A percentile compares a stretch with the other conserved stretches of the same genome.
Conservation (phyloP, 2,329 filamentous ascomycete species). For the Ophioceras dolichostomum region DNA sequence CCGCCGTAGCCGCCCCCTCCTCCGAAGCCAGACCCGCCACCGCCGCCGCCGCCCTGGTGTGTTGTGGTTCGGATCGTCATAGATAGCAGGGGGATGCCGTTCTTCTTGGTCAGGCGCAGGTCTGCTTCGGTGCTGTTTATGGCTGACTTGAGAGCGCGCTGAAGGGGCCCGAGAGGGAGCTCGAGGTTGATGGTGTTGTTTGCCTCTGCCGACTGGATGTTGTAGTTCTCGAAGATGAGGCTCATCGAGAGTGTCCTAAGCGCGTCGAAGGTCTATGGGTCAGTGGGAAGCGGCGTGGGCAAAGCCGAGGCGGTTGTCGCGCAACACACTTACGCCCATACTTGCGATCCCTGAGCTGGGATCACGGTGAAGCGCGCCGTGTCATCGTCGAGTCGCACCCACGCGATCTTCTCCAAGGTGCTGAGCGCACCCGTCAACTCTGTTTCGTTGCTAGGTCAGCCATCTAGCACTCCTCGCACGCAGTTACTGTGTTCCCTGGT, state of each 20-base stretch:
- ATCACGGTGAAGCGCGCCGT: slow-evolving; percentile 91
- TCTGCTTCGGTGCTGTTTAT: slow-evolving; percentile 69
- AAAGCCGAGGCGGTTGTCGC: neutral
- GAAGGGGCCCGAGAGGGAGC: slow-evolving; percentile 75
- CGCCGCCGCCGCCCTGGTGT: slow-evolving; percentile 24
- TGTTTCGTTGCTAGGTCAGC: too few relatives aligned
- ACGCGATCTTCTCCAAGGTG: slow-evolving; percentile 70
- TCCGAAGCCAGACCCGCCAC: slow-evolving; percentile 6
- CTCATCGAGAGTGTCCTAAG: slow-evolving; percentile 52
- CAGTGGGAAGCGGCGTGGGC: neutral
- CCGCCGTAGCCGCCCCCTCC: slow-evolving; percentile 18
- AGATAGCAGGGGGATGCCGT: slow-evolving; percentile 72
- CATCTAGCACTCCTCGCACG: too few relatives aligned
- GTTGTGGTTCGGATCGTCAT: slow-evolving; percentile 80
- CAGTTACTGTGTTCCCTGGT: too few relatives aligned
- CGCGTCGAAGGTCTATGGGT: neutral
- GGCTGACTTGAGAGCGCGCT: slow-evolving; percentile 85
- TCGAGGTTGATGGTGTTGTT: slow-evolving; percentile 94
- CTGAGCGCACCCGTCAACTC: slow-evolving; percentile 53
- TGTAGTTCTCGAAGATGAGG: slow-evolving; percentile 77
- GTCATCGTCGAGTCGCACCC: slow-evolving; percentile 80
- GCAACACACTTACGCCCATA: slow-evolving; percentile 70
- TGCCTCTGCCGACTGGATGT: slow-evolving; percentile 70
- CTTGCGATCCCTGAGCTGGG: slow-evolving; percentile 86
- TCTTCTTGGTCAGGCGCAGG: slow-evolving; percentile 86